phyloP scores from a whole-genome alignment of 2,329 filamentous ascomycete genomes.

The Diaporthe citriasiana region DNA sequence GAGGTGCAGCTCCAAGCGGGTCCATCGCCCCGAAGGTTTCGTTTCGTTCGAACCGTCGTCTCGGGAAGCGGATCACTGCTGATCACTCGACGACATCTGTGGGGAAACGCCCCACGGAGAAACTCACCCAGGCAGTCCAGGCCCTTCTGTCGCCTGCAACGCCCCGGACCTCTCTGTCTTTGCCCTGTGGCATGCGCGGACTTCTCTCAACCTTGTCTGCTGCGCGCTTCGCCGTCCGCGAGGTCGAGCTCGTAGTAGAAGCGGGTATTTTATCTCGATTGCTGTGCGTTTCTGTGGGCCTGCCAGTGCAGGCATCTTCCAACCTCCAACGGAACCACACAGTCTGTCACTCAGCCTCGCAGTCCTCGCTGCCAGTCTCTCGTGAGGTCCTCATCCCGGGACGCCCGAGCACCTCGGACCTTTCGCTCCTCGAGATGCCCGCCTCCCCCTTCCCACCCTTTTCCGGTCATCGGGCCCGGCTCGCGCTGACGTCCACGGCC shows the following conservation, averaged over 20 bases:
- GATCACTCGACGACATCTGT: conserved; percentile 25
- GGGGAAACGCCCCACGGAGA: conserved; percentile 38
- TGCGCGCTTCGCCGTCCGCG: not conserved
- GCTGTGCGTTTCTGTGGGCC: conserved; percentile 6
- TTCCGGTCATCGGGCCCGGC: conserved; percentile 9
- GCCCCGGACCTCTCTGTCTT: not conserved
- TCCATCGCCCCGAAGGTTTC: conserved; percentile 14
- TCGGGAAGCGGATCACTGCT: conserved; percentile 34
- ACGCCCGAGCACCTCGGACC: no score
- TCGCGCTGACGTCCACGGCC: conserved; percentile 1
- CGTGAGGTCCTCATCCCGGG: no score
- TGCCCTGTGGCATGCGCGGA: not conserved
- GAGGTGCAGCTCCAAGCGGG: not conserved
- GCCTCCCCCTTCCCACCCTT: not conserved
- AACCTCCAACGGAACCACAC: not conserved
- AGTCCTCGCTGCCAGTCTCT: not conserved
- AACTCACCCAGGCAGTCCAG: conserved; percentile 27
- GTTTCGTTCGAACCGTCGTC: conserved; percentile 22
- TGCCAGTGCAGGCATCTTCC: not conserved
- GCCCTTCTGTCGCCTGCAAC: conserved; percentile 18
- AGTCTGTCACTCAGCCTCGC: not conserved
- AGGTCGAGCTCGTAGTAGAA: not conserved
- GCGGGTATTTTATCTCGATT: conserved; percentile 15
- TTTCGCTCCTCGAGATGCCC: conserved; percentile 1
- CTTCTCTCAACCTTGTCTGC: conserved; percentile 16